Evolutionary conservation across 768 basidiomycete species (phyloP).

Genomic region (Nidularia pulvinata): DNA sequence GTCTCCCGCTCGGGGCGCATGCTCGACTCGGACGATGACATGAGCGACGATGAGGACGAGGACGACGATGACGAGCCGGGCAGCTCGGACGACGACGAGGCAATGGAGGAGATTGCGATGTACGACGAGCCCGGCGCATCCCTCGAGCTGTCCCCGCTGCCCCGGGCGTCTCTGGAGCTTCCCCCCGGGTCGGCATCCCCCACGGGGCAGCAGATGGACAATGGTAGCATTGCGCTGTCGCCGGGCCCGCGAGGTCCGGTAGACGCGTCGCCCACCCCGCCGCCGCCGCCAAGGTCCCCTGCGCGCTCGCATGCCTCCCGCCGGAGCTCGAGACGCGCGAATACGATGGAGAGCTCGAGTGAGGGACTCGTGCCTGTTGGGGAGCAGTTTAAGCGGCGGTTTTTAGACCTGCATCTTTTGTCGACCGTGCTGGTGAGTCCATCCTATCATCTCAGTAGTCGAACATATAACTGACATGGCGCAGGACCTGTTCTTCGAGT

Average conservation of each 20-base stretch:
- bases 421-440: slow-evolving; percentile 73
- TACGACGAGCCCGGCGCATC: slow-evolving; percentile 53
- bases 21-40: slow-evolving; percentile 76
- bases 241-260: background rate
- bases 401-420: slow-evolving; percentile 74
- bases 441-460: slow-evolving; percentile 9
- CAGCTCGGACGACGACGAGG: slow-evolving; percentile 71
- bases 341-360: slow-evolving; percentile 24
- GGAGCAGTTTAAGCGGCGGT: slow-evolving; percentile 77
- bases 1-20: slow-evolving; percentile 56
- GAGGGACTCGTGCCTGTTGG: slow-evolving; percentile 58
- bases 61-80: slow-evolving; percentile 49
- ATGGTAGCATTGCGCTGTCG: background rate
- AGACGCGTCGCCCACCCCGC: background rate
- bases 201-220: too few species aligned
- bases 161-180: background rate
- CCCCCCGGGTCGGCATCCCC: background rate
- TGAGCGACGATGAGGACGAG: slow-evolving; percentile 42
- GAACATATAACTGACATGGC: background rate
- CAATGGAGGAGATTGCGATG: slow-evolving; percentile 83
- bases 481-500: slow-evolving; percentile 94
- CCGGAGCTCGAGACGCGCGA: slow-evolving; percentile 50
- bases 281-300: slow-evolving; percentile 14
- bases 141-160: slow-evolving; percentile 21
- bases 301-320: slow-evolving; percentile 38